A percentile compares a stretch with the other conserved stretches of the same genome.
Evolutionary conservation across 768 basidiomycete genomes (phyloP).

Genomic region (Hysterangium stoloniferum): DNA sequence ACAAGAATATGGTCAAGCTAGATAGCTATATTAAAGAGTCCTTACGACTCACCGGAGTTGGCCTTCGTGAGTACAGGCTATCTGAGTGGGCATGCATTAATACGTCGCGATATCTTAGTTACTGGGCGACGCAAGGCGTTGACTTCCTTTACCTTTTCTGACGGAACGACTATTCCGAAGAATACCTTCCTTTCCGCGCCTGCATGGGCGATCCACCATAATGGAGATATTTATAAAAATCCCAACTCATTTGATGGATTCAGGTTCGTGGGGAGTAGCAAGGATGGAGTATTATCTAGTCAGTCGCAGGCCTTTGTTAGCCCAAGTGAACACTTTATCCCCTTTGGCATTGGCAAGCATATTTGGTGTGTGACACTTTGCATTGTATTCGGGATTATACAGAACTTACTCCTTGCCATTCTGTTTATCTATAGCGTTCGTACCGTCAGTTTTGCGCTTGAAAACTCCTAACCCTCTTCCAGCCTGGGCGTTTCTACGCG

Average conservation of each 20-base stretch:
- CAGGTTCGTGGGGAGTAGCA: conserved; percentile 5
- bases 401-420: too few relatives aligned
- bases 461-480: too few relatives aligned
- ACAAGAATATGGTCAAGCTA: conserved; percentile 10
- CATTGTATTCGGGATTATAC: too few relatives aligned
- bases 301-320: conserved; percentile 14
- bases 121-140: conserved; percentile 10
- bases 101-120: background rate
- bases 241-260: conserved; percentile 13
- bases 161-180: conserved; percentile 13
- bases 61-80: conserved; percentile 7
- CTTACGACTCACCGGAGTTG: conserved; percentile 28
- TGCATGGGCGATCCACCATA: conserved; percentile 11
- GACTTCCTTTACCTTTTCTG: conserved; percentile 13
- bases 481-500: too few relatives aligned
- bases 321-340: background rate
- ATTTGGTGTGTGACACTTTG: conserved; percentile 7
- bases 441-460: too few relatives aligned
- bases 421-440: too few relatives aligned
- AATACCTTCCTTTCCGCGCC: conserved; percentile 20
- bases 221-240: conserved; percentile 10
- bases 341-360: conserved; percentile 8
- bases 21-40: conserved; percentile 18
- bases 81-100: background rate
- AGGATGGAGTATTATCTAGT: conserved; percentile 5